phyloP scores from a whole-genome alignment of 441 rosid genomes.

The Jatropha podagrica region DNA sequence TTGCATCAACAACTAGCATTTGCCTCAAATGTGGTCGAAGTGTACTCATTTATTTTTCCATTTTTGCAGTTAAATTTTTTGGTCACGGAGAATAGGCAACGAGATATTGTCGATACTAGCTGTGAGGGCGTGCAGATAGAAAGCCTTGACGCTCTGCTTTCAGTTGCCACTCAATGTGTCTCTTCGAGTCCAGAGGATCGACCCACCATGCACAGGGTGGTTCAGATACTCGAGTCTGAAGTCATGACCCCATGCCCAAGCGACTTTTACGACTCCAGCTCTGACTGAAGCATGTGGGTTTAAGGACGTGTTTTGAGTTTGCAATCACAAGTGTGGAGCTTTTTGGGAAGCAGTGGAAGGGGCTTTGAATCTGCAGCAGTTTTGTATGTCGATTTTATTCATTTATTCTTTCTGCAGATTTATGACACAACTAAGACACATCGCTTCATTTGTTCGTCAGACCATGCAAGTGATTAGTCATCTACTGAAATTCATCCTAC shows the following conservation, averaged over 20 bases:
- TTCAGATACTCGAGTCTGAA: conserved; percentile 89
- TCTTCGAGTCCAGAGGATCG: conserved; percentile 84
- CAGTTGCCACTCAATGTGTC: conserved; percentile 87
- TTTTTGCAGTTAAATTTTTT: conserved; percentile 78
- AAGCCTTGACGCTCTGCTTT: conserved; percentile 81
- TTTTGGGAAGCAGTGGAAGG: conserved; percentile 20
- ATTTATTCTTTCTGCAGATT: conserved; percentile 50
- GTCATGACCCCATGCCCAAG: conserved; percentile 99
- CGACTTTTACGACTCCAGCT: conserved; percentile 84
- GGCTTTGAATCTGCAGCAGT: conserved; percentile 32
- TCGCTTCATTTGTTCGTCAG: conserved; percentile 11
- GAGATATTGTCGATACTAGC: conserved; percentile 71
- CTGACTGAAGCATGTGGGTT: conserved; percentile 42
- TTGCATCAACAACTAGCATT: not conserved
- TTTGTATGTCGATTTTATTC: conserved; percentile 33
- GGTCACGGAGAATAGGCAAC: conserved; percentile 59
- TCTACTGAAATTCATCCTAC: conserved; percentile 6
- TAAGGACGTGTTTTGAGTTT: conserved; percentile 19
- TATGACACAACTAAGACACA: conserved; percentile 16
- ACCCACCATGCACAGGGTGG: conserved; percentile 97
- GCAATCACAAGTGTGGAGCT: conserved; percentile 20
- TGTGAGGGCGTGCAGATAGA: conserved; percentile 84
- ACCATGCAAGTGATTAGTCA: conserved; percentile 13
- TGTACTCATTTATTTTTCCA: conserved; percentile 9
- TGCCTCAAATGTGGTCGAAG: not conserved